These are phyloP conservation scores for Saturnispora serradocipensis DNA, from an alignment of 805 yeast species.

Conservation along the genomic window DNA sequence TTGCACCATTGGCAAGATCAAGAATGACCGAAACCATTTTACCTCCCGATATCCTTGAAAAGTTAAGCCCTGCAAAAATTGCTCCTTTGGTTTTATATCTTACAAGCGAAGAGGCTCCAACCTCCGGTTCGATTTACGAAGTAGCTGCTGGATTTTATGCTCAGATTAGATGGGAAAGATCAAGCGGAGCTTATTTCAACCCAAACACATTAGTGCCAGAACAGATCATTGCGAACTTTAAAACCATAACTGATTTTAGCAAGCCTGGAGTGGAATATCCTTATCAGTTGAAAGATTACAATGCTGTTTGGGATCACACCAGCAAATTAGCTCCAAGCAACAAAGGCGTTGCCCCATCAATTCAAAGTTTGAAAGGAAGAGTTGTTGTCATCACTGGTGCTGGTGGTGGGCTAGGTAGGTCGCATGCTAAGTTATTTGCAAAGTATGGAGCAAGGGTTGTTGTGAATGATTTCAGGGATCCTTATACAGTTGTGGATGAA, in stretches of 20 bases:
- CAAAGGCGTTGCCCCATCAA: conserved; percentile 38
- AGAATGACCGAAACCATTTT: conserved; percentile 90
- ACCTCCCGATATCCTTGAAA: conserved; percentile 76
- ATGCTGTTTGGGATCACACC: conserved; percentile 45
- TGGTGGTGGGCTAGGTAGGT: conserved; percentile 88
- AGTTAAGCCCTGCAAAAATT: conserved; percentile 76
- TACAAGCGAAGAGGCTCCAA: conserved; percentile 52
- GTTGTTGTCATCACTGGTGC: conserved; percentile 94
- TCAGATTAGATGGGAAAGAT: conserved; percentile 91
- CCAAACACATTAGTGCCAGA: conserved; percentile 77
- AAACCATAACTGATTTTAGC: conserved; percentile 53
- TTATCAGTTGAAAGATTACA: conserved; percentile 59
- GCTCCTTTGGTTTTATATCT: conserved; percentile 86
- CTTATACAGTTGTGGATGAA: conserved; percentile 64
- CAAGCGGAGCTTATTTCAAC: conserved; percentile 76
- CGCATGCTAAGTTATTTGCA: conserved; percentile 79
- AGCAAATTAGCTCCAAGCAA: conserved; percentile 43
- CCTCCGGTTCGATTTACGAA: conserved; percentile 75
- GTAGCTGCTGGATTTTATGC: conserved; percentile 91
- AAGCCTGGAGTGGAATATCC: conserved; percentile 61
- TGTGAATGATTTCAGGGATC: conserved; percentile 80
- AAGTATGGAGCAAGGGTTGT: conserved; percentile 92
- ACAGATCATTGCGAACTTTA: conserved; percentile 60
- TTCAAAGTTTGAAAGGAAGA: conserved; percentile 62
- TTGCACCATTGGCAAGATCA: conserved; percentile 92